Percentiles rank a stretch among this genome's conserved stretches.
These are phyloP conservation scores for Schizonepeta tenuifolia DNA, from an alignment of 257 asterid genomes.

Conservation along the genomic window DNA sequence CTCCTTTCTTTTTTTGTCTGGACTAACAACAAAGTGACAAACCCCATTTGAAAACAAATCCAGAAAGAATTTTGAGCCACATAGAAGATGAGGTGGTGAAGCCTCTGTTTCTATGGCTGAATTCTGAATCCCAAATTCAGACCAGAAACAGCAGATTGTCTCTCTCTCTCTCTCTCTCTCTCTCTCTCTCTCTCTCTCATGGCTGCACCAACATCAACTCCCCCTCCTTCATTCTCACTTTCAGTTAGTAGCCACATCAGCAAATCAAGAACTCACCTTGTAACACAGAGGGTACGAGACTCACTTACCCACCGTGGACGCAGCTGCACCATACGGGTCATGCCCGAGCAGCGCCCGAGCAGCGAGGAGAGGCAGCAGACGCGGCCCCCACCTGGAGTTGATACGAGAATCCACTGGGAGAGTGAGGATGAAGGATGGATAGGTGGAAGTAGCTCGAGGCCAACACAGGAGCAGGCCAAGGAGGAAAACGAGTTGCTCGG, in stretches of 20 bases:
- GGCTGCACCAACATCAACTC: constrained; percentile 66
- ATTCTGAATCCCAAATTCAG: constrained; percentile 32
- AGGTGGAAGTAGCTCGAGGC: constrained; percentile 53
- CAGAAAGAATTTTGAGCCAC: constrained; percentile 48
- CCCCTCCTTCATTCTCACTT: constrained; percentile 53
- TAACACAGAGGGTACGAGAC: constrained; percentile 22
- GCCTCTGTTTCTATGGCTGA: neutral
- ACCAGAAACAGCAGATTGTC: constrained; percentile 10
- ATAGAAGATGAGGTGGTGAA: constrained; percentile 44
- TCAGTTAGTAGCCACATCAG: constrained; percentile 40
- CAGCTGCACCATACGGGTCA: constrained; percentile 17
- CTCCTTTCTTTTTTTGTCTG: neutral
- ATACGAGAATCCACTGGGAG: constrained; percentile 92
- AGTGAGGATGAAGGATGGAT: constrained; percentile 92
- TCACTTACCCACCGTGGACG: constrained; percentile 6
- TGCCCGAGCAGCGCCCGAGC: constrained; percentile 52
- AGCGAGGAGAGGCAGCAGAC: constrained; percentile 44
- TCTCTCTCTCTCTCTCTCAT: constrained; percentile 38
- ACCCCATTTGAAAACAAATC: constrained; percentile 19
- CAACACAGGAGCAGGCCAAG: constrained; percentile 47
- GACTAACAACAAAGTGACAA: constrained; percentile 27
- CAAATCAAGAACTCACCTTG: constrained; percentile 32
- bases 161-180: too few relatives aligned
- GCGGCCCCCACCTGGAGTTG: constrained; percentile 66
- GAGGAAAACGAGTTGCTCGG: constrained; percentile 55